These are phyloP conservation scores for Cytidiella melzeri DNA, from an alignment of 768 basidiomycete species.

Conservation along the genomic window DNA sequence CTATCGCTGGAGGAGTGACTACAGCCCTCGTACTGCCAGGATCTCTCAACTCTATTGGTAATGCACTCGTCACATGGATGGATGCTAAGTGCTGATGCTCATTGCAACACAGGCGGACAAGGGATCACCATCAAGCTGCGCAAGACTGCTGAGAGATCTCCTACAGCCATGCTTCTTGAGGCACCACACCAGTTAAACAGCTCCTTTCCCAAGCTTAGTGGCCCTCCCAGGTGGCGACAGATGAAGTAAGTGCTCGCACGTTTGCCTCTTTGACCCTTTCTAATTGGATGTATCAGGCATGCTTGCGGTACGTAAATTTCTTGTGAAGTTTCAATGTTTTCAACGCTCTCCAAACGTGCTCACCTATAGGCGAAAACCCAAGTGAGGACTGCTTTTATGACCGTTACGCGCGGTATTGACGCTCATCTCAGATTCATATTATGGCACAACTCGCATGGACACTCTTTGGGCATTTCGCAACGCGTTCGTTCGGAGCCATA, in stretches of 20 bases:
- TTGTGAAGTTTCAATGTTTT: too few species aligned
- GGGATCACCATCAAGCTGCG: conserved; percentile 75
- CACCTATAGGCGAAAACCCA: conserved; percentile 62
- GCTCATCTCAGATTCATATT: conserved; percentile 20
- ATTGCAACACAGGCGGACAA: conserved; percentile 51
- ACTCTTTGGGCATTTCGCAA: conserved; percentile 62
- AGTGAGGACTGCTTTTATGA: conserved; percentile 24
- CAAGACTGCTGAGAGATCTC: conserved; percentile 61
- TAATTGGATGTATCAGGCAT: conserved; percentile 35
- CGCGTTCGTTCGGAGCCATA: conserved; percentile 36
- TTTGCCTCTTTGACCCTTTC: background rate
- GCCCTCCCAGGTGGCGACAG: conserved; percentile 46
- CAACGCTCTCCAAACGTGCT: too few species aligned
- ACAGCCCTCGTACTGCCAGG: conserved; percentile 75
- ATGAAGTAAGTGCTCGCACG: conserved; percentile 50
- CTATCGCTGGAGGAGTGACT: conserved; percentile 67
- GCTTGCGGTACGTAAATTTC: conserved; percentile 54
- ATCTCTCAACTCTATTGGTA: conserved; percentile 55
- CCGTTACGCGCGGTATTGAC: background rate
- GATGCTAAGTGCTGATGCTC: background rate
- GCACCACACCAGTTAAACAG: conserved; percentile 54
- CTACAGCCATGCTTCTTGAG: conserved; percentile 65
- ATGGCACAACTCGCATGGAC: conserved; percentile 53
- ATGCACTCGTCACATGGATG: background rate
- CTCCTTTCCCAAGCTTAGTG: conserved; percentile 25